A percentile compares a stretch with the other conserved stretches of the same genome.
phyloP scores from a whole-genome alignment of 352 stramenopile genomes.

The Pythium periplocum region DNA sequence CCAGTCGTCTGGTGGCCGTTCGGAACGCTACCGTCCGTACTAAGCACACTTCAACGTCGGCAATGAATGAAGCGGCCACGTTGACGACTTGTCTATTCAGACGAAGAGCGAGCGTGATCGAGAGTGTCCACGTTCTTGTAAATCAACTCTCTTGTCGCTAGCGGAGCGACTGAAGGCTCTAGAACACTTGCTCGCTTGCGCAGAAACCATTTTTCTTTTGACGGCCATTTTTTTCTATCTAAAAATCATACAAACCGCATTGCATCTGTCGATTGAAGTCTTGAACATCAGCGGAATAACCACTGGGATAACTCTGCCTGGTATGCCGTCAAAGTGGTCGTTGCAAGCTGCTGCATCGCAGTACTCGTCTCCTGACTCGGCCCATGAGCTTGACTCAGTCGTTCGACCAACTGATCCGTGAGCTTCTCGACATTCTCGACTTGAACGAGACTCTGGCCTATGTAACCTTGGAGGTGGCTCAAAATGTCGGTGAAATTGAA shows the following conservation, averaged over 20 bases:
- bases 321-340: neutral
- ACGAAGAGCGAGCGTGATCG: neutral
- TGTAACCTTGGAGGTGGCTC: constrained; percentile 3
- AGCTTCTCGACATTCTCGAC: neutral
- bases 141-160: neutral
- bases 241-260: no score
- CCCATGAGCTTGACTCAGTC: neutral
- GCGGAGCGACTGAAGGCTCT: neutral
- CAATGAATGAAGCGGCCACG: neutral
- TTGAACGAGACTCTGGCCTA: neutral
- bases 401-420: neutral
- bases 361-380: neutral
- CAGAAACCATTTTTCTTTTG: neutral
- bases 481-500: constrained; percentile 66
- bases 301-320: neutral
- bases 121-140: neutral
- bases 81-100: neutral
- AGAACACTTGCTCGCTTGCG: neutral
- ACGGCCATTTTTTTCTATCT: neutral
- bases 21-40: constrained; percentile 83
- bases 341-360: neutral
- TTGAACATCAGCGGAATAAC: neutral
- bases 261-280: no score
- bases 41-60: constrained; percentile 21
- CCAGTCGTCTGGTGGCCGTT: constrained; percentile 50